Evolutionary conservation across 1,284 basidiomycete species (phyloP), one percentile per base, ranked within the genome.

Genomic region (Coniophora puteana): DNA sequence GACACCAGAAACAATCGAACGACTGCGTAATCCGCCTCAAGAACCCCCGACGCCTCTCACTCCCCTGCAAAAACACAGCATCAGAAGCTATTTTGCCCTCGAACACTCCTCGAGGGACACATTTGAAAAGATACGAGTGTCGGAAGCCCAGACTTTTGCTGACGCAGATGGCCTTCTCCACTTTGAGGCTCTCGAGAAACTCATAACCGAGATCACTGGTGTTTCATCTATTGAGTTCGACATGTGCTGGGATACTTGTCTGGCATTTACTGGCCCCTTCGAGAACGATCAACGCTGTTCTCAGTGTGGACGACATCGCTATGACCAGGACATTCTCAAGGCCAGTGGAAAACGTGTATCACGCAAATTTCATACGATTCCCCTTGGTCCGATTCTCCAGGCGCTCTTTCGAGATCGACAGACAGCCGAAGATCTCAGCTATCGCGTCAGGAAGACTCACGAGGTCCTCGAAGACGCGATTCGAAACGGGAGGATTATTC

Each of bases 1-100:
- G 3, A 18, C 25, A 20, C 14, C 22, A 0, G 16, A 38, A 20
- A 18, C 26, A 1, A 2, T 38, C 0, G 36, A 38, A 1, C 2
- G 13, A 28, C 36, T 38, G 10, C 7, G 16, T 28, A 38, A 38
- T 22, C 27, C 36, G 14, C 18, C 36, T 18, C 36, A 38, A 26
- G 23, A 3, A 8, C 22, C 20, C 25, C 18, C 28, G 3, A 34
- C 23, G n/a, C 12, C 28, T n/a, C 18, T 28, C 1, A 25, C 16
- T 33, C 36, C 36, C 16, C 26, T 28, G 20, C 8, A 28, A 0
- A 10, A 13, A 14, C 10, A 28, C 23, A 18, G 23, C 22, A 17
- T 38, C 3, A 25, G 28, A 1, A 25, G 10, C n/a, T 38, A 28
- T 3, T 25, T 38, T 21, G 10, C 27, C 2, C 22, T 27, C 8